These are phyloP conservation scores for Amanita jacksonii DNA, from an alignment of 768 basidiomycete species.

Conservation along the genomic window DNA sequence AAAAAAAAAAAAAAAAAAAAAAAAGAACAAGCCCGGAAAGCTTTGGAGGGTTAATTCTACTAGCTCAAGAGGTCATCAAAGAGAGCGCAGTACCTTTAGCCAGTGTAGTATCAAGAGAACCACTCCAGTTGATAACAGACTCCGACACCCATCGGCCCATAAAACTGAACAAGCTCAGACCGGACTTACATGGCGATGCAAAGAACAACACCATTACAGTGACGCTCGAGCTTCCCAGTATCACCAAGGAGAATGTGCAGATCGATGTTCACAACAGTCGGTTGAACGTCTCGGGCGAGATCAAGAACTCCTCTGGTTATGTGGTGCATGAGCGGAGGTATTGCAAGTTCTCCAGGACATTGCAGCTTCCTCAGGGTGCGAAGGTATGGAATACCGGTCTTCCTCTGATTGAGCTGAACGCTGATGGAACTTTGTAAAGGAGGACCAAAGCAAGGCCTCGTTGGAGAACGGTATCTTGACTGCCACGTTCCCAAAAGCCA, in stretches of 20 bases:
- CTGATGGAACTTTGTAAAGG: conserved; percentile 11
- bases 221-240: conserved; percentile 50
- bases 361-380: conserved; percentile 45
- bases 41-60: too few species aligned
- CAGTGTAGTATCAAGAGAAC: too few species aligned
- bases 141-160: too few species aligned
- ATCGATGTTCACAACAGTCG: conserved; percentile 45
- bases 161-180: too few species aligned
- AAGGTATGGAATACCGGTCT: conserved; percentile 27
- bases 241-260: conserved; percentile 42
- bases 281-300: conserved; percentile 46
- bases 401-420: background rate
- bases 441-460: conserved; percentile 29
- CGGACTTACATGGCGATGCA: conserved; percentile 47
- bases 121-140: too few species aligned
- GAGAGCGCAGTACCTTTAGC: too few species aligned
- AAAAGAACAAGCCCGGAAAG: too few species aligned
- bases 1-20: too few species aligned
- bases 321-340: conserved; percentile 43
- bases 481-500: conserved; percentile 42
- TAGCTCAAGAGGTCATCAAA: too few species aligned
- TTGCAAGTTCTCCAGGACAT: conserved; percentile 35
- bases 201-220: conserved; percentile 45
- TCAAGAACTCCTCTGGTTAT: conserved; percentile 26
- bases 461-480: conserved; percentile 43